phyloP scores from a whole-genome alignment of 192 early-diverging fungal genomes.

The Linnemannia exigua region DNA sequence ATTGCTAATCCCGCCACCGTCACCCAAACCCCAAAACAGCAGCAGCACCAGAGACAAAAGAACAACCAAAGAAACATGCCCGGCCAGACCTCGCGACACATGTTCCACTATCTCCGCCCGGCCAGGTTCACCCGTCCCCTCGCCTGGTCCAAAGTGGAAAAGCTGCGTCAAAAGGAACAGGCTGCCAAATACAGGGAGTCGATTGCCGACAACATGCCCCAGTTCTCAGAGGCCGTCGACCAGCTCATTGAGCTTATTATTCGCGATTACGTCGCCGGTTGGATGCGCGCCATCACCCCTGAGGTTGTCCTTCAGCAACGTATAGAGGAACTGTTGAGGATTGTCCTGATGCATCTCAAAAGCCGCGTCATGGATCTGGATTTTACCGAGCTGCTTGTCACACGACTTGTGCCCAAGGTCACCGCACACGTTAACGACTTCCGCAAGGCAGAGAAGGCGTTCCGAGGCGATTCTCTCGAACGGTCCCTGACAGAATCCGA shows the following conservation, averaged over 20 bases:
- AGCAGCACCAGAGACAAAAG: not conserved
- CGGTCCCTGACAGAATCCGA: slow-evolving; percentile 66
- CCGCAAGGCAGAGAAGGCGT: slow-evolving; percentile 68
- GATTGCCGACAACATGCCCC: slow-evolving; percentile 46
- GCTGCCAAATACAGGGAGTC: slow-evolving; percentile 40
- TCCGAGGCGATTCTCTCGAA: slow-evolving; percentile 62
- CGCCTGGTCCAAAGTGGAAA: slow-evolving; percentile 41
- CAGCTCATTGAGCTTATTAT: slow-evolving; percentile 61
- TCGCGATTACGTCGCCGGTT: slow-evolving; percentile 71
- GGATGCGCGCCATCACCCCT: slow-evolving; percentile 65
- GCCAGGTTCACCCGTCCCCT: slow-evolving; percentile 41
- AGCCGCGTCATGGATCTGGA: slow-evolving; percentile 69
- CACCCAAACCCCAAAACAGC: not conserved
- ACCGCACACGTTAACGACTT: slow-evolving; percentile 79
- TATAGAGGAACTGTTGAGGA: slow-evolving; percentile 64
- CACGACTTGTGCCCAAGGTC: slow-evolving; percentile 76
- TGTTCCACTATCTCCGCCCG: slow-evolving; percentile 48
- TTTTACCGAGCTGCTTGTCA: slow-evolving; percentile 70
- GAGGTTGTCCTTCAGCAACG: slow-evolving; percentile 63
- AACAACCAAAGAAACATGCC: slow-evolving; percentile 27
- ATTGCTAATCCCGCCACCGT: not conserved
- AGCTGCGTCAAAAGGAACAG: slow-evolving; percentile 39
- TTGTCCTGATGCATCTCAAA: slow-evolving; percentile 51
- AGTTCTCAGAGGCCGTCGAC: slow-evolving; percentile 60
- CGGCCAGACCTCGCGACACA: slow-evolving; percentile 32